A percentile compares a stretch with the other conserved stretches of the same genome.
Conservation (phyloP, 2,329 filamentous ascomycete genomes). For the Paracoccidioides lutzii region DNA sequence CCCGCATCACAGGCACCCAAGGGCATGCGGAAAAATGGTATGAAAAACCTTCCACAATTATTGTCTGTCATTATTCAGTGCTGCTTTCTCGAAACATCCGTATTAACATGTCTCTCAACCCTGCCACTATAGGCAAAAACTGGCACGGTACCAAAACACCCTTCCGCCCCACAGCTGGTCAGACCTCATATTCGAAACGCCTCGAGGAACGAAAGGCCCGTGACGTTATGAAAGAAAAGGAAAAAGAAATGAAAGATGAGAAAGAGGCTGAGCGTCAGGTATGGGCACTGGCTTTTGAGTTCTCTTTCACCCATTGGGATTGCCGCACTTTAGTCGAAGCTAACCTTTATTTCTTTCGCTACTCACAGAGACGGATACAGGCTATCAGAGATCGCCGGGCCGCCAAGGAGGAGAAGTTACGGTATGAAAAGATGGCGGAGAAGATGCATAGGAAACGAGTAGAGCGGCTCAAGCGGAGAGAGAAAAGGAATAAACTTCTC, state of each 20-base stretch:
- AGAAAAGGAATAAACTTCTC: conserved; percentile 63
- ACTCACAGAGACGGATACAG: conserved; percentile 55
- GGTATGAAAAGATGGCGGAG: conserved; percentile 86
- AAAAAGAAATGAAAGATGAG: conserved; percentile 91
- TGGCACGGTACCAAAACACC: conserved; percentile 77
- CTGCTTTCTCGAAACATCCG: background rate
- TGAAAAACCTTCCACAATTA: background rate
- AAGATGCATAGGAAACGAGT: conserved; percentile 97
- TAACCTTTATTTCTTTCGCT: background rate
- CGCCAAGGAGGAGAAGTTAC: conserved; percentile 82
- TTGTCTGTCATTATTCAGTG: background rate
- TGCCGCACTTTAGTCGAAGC: background rate
- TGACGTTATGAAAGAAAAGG: conserved; percentile 74
- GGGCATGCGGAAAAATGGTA: conserved; percentile 4
- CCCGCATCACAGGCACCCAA: background rate
- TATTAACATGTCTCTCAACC: background rate
- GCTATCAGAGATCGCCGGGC: conserved; percentile 72
- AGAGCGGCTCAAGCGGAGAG: conserved; percentile 81
- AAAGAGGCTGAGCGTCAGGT: conserved; percentile 84
- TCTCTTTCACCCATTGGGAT: background rate
- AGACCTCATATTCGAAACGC: conserved; percentile 68
- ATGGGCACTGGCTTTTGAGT: conserved; percentile 16
- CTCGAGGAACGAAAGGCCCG: conserved; percentile 55
- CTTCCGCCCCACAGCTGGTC: conserved; percentile 68
- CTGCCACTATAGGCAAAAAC: conserved; percentile 60